A percentile compares a stretch with the other conserved stretches of the same genome.
phyloP scores from a whole-genome alignment of 78 protist genomes.

The Diacronema lutheri region DNA sequence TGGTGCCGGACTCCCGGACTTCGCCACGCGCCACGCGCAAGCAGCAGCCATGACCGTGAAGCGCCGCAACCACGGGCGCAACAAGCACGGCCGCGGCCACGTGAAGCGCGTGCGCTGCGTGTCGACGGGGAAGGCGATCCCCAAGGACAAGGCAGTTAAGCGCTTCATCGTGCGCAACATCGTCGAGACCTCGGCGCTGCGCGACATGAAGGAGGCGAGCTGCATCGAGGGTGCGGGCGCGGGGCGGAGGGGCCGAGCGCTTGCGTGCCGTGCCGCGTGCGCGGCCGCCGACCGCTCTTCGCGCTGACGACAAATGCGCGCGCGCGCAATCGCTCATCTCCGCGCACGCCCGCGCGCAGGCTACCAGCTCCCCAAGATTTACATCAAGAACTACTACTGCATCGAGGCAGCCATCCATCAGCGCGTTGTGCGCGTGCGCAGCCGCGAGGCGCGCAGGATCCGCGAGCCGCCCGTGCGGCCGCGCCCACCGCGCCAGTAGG shows the following conservation, averaged over 20 bases:
- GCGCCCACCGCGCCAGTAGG: not conserved
- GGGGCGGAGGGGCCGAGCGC: not conserved
- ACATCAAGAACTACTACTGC: constrained; percentile 23
- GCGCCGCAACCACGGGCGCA: constrained; percentile 4
- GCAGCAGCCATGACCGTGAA: constrained; percentile 11
- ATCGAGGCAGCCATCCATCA: constrained; percentile 14
- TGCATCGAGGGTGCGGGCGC: not conserved
- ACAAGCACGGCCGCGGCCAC: constrained; percentile 29
- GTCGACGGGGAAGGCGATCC: constrained; percentile 6
- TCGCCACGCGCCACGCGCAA: too few species aligned
- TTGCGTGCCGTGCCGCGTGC: not conserved
- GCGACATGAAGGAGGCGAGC: constrained; percentile 2
- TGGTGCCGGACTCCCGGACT: too few species aligned
- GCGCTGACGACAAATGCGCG: too few species aligned
- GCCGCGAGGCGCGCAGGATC: not conserved
- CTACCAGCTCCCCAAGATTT: constrained; percentile 26
- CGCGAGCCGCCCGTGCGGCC: constrained; percentile 18
- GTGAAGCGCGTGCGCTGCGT: constrained; percentile 29
- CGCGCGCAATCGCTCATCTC: too few species aligned
- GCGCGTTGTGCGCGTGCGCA: constrained; percentile 27
- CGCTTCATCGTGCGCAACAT: constrained; percentile 34
- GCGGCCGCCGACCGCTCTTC: too few species aligned
- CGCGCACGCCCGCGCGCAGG: not conserved
- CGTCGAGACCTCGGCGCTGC: constrained; percentile 15
- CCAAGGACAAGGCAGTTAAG: constrained; percentile 33